phyloP scores from a whole-genome alignment of 345 rosid species.

The Lumnitzera racemosa region DNA sequence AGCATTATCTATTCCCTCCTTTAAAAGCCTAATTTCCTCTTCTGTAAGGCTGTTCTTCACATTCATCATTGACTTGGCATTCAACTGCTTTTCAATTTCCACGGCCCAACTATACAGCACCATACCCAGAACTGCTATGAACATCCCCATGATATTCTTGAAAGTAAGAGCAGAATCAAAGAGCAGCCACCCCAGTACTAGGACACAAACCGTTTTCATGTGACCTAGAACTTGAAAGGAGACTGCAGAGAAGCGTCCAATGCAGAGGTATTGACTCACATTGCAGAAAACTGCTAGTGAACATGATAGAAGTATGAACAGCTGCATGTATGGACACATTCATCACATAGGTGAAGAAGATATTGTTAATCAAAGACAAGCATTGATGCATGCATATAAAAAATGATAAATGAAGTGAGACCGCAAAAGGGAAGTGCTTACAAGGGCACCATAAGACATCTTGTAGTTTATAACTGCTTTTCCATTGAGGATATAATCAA shows the following conservation, averaged over 20 bases:
- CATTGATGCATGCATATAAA: neutral
- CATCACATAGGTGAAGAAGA: conserved; percentile 4
- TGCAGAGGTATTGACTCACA: conserved; percentile 95
- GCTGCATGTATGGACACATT: conserved; percentile 37
- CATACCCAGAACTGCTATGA: conserved; percentile 77
- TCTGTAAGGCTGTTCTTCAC: conserved; percentile 66
- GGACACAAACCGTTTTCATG: conserved; percentile 94
- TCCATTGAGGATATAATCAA: conserved; percentile 28
- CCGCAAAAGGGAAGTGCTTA: conserved; percentile 9
- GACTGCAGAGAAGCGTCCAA: conserved; percentile 87
- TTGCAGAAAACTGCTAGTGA: conserved; percentile 94
- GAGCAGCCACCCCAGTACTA: conserved; percentile 82
- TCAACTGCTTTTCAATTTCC: conserved; percentile 57
- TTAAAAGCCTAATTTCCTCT: conserved; percentile 73
- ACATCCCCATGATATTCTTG: conserved; percentile 86
- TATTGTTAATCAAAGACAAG: too few relatives aligned
- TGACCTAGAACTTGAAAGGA: conserved; percentile 96
- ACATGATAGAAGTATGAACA: conserved; percentile 76
- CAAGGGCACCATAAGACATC: conserved; percentile 25
- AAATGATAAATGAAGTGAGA: neutral
- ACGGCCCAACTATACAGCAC: conserved; percentile 94
- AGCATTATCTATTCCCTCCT: conserved; percentile 55
- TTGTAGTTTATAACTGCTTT: conserved; percentile 23
- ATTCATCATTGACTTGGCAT: conserved; percentile 5
- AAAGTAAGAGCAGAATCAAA: conserved; percentile 80